Conservation (phyloP, 2,329 filamentous ascomycete genomes). For the Pseudopyricularia cyperi region DNA sequence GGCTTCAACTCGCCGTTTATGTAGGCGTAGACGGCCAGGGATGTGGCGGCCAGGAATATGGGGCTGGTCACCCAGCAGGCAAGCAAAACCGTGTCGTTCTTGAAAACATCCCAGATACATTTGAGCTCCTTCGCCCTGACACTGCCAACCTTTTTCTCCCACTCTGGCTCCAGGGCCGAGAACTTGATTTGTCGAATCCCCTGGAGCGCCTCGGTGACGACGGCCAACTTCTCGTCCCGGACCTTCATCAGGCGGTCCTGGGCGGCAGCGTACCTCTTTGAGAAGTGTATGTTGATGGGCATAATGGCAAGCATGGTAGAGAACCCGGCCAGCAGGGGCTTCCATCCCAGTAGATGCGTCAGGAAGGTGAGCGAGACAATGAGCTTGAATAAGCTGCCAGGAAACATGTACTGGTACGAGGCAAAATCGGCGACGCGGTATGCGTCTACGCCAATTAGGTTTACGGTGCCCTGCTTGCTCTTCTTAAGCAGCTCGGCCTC, state of each 20-base stretch:
- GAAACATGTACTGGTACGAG: slow-evolving; percentile 52
- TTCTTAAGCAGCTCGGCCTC: slow-evolving; percentile 29
- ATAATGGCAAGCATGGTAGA: slow-evolving; percentile 49
- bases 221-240: slow-evolving; percentile 60
- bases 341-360: slow-evolving; percentile 58
- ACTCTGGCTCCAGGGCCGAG: slow-evolving; percentile 60
- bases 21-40: slow-evolving; percentile 54
- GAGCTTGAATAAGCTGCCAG: slow-evolving; percentile 49
- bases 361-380: slow-evolving; percentile 54
- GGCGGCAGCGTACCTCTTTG: slow-evolving; percentile 49
- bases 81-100: slow-evolving; percentile 48
- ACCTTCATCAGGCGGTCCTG: slow-evolving; percentile 64
- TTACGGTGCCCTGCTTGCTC: slow-evolving; percentile 60
- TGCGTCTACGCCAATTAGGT: slow-evolving; percentile 65
- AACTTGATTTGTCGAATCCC: slow-evolving; percentile 82
- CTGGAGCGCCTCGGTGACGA: slow-evolving; percentile 64
- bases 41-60: slow-evolving; percentile 58
- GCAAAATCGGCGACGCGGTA: slow-evolving; percentile 56
- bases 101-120: slow-evolving; percentile 53
- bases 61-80: slow-evolving; percentile 63
- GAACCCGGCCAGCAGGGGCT: slow-evolving; percentile 52
- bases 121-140: slow-evolving; percentile 54
- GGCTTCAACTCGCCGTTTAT: slow-evolving; percentile 51
- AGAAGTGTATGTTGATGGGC: slow-evolving; percentile 55
- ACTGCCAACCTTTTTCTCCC: slow-evolving; percentile 56